A percentile compares a stretch with the other conserved stretches of the same genome.
These are phyloP conservation scores for Amylostereum chailletii DNA, from an alignment of 1,284 basidiomycete species.

Conservation along the genomic window DNA sequence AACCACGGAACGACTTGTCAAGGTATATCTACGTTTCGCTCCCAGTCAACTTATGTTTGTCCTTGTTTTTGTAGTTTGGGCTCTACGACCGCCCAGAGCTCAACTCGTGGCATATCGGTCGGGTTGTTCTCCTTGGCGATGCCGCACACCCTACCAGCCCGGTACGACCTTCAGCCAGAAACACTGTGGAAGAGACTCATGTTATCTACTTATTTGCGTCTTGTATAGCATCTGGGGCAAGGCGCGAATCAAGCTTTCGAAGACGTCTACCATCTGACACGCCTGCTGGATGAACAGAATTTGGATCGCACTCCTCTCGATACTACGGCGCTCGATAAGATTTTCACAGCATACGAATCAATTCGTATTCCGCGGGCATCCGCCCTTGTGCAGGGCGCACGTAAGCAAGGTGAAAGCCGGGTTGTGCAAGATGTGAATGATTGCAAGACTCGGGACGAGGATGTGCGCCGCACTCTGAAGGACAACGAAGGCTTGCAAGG, in stretches of 20 bases:
- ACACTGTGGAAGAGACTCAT: neutral
- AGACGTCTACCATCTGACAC: constrained; percentile 31
- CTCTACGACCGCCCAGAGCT: constrained; percentile 38
- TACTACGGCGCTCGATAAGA: constrained; percentile 19
- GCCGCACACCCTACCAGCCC: constrained; percentile 28
- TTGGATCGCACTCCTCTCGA: constrained; percentile 20
- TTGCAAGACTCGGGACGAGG: constrained; percentile 24
- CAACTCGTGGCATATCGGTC: constrained; percentile 30
- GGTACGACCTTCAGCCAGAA: constrained; percentile 12
- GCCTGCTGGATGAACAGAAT: constrained; percentile 26
- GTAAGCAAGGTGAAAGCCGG: constrained; percentile 27
- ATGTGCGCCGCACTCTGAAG: constrained; percentile 14
- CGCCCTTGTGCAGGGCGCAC: constrained; percentile 27
- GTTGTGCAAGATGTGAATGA: constrained; percentile 26
- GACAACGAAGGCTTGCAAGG: constrained; percentile 12
- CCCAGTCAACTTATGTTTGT: neutral
- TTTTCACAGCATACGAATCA: constrained; percentile 24
- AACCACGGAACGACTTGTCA: constrained; percentile 26
- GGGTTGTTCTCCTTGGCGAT: constrained; percentile 24
- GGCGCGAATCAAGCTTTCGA: constrained; percentile 42
- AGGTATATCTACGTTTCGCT: constrained; percentile 19
- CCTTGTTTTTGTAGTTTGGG: constrained; percentile 25
- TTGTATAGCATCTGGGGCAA: constrained; percentile 35
- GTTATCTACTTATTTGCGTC: constrained; percentile 4
- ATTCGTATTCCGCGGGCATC: constrained; percentile 25